Conservation (phyloP, 139 green algal species). For the Tetradesmus lagerheimii region DNA sequence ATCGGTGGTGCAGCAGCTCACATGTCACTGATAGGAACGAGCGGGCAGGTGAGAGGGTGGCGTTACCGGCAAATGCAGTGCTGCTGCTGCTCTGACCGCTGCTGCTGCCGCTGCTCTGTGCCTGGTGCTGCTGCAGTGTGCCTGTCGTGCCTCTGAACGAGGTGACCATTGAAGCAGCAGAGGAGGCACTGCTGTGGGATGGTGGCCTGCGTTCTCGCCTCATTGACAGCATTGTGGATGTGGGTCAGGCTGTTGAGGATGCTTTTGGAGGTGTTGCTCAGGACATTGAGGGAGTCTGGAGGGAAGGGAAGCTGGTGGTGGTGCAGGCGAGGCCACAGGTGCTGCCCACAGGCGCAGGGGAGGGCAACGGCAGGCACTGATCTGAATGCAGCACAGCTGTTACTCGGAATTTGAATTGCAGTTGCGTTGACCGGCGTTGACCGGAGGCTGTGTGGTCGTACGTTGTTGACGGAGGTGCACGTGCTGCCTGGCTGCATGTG, state of each 20-base stretch:
- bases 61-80: too few relatives aligned
- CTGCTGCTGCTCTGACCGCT: background rate
- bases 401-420: background rate
- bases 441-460: background rate
- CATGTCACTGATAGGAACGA: too few relatives aligned
- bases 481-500: too few relatives aligned
- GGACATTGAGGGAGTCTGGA: slow-evolving; percentile 87
- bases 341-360: slow-evolving; percentile 35
- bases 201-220: slow-evolving; percentile 53
- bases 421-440: background rate
- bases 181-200: slow-evolving; percentile 81
- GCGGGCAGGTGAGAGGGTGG: too few relatives aligned
- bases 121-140: slow-evolving; percentile 51
- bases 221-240: slow-evolving; percentile 56
- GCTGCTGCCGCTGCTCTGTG: background rate
- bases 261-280: slow-evolving; percentile 65
- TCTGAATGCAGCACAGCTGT: background rate
- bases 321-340: slow-evolving; percentile 89
- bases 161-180: slow-evolving; percentile 64
- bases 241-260: slow-evolving; percentile 66
- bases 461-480: too few relatives aligned
- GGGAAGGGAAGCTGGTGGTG: slow-evolving; percentile 69
- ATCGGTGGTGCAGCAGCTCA: too few relatives aligned
- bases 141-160: slow-evolving; percentile 65
- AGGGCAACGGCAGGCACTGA: background rate